Base-by-base conservation (phyloP, 495 filamentous ascomycete genomes). In the Lasiosphaeris hirsuta region DNA sequence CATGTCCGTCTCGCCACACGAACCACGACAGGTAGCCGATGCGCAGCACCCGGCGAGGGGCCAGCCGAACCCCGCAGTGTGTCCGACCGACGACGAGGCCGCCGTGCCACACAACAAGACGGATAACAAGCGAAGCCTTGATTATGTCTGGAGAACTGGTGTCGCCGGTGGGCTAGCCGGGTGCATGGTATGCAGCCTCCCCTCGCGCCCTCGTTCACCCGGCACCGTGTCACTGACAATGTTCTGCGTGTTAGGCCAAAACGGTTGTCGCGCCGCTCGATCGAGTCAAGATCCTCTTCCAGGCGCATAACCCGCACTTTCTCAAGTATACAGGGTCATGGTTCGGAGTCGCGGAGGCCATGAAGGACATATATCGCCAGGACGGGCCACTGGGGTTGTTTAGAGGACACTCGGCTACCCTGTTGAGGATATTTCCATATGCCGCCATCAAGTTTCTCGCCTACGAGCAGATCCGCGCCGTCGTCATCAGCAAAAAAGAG, bases 281-380 rank as follows among this genome's bases (percentile, higher is more conserved):
- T 75, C 86, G 94, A 43, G 94, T 98, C 67, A 98, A 98, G 72
- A 98, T 98, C 69, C 87, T 98, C 49, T 97, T 98, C 77, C 94
- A 98, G 74, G 86, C 94, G 51, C 89, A 88, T 56, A 96, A 92
- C 67, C 94, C 94, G 4, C 87, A 95, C 63, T 98, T 96, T 69
- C 79, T 86, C 33, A 96, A 94, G 73, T 97, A 97, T 69, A 84
- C 88, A 0, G 89, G 92, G 40, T 89, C 84, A 37, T 97, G 92
- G 90, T 78, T 79, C 58, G 94, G 94, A 33, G 81, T 94, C 10
- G 78, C 81, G 4, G 73, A 77, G 35, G 93, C 94, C 8, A 86
- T 97, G 62, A 81, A 81, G 55, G 90, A 91, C 58, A 97, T 98
- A 63, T 90, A 92, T 51, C 75, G 70, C 7, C 71, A 79, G 44